A percentile compares a stretch with the other conserved stretches of the same genome.
Conservation (phyloP, 768 basidiomycete species). For the Mycena galopus region DNA sequence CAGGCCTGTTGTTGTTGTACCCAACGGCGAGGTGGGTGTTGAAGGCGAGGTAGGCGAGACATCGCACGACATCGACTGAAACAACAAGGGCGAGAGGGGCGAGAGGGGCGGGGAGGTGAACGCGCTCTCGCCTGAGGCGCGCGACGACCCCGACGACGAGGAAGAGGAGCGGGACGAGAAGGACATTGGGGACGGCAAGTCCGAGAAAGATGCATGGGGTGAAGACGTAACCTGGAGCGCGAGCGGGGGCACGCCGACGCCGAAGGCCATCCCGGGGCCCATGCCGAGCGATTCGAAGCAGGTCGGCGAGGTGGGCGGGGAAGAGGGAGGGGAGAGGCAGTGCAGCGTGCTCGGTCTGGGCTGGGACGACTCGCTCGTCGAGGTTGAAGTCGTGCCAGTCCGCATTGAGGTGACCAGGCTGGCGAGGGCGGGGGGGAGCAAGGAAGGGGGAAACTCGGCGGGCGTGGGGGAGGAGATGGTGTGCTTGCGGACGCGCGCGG, state of each 20-base stretch:
- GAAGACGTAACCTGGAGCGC: background rate
- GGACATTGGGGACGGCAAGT: background rate
- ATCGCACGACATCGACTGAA: background rate
- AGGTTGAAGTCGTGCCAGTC: too few species aligned
- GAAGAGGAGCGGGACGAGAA: background rate
- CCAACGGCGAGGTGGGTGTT: too few species aligned
- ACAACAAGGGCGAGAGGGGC: background rate
- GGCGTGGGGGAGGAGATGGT: slow-evolving; percentile 30
- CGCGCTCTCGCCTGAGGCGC: slow-evolving; percentile 16
- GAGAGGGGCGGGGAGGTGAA: slow-evolving; percentile 21
- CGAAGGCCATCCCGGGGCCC: background rate
- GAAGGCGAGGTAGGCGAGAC: background rate
- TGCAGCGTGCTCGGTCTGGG: too few species aligned
- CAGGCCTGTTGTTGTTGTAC: too few species aligned
- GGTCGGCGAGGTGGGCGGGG: too few species aligned
- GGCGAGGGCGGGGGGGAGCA: slow-evolving; percentile 20
- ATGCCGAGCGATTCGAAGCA: background rate
- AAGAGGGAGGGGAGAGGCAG: too few species aligned
- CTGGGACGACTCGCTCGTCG: too few species aligned
- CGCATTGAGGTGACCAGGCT: background rate
- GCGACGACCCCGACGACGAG: background rate
- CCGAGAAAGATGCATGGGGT: background rate
- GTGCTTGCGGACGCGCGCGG: slow-evolving; percentile 17
- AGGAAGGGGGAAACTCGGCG: slow-evolving; percentile 1
- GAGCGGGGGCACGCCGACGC: background rate